Evolutionary conservation across 306 rosid species (phyloP).

Genomic region (Mimosa bimucronata): DNA sequence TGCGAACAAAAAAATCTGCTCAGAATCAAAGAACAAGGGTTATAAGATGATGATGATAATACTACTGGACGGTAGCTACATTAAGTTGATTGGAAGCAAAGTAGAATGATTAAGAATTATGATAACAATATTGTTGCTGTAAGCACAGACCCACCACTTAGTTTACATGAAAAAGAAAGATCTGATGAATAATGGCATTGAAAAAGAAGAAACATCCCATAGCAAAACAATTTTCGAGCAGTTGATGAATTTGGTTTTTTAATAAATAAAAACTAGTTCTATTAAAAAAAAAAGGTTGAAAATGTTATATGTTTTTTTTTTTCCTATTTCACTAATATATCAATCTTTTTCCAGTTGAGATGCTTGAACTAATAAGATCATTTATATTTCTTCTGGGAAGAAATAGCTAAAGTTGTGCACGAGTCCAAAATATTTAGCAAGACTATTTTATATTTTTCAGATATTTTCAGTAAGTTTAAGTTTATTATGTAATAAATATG

Average conservation of each 20-base stretch:
- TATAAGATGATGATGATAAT: not conserved
- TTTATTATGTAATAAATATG: not conserved
- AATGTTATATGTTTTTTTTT: no score
- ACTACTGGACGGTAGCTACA: not conserved
- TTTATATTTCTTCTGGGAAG: not conserved
- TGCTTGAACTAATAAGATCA: not conserved
- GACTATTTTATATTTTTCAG: not conserved
- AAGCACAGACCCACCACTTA: not conserved
- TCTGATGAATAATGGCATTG: not conserved
- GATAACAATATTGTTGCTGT: not conserved
- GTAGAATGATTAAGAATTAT: not conserved
- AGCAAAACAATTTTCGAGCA: not conserved
- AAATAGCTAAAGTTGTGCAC: not conserved
- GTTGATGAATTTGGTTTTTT: not conserved
- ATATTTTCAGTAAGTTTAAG: not conserved
- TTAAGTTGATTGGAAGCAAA: not conserved
- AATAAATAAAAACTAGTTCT: not conserved
- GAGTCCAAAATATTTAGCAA: not conserved
- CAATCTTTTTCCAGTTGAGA: no score
- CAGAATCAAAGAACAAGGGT: not conserved
- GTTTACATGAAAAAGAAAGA: not conserved
- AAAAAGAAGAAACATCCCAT: not conserved
- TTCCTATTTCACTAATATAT: not conserved
- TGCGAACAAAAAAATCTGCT: not conserved
- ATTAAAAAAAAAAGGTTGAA: not conserved